These are phyloP conservation scores for Gracilaria vermiculophylla DNA, from an alignment of 23 red algal genomes.

Conservation along the genomic window DNA sequence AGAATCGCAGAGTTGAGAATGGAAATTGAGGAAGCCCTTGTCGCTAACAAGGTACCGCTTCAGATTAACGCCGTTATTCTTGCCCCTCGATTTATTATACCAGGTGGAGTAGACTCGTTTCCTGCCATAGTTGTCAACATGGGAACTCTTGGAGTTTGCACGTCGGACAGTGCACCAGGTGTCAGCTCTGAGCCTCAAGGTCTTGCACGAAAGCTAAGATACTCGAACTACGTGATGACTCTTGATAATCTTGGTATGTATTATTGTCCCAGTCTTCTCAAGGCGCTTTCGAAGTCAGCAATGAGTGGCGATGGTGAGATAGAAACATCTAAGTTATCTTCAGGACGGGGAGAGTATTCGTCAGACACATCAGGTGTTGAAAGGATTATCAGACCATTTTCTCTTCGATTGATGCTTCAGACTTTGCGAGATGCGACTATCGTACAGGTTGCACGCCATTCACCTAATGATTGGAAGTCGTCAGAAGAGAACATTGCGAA, in stretches of 20 bases:
- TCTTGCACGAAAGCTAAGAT: background rate
- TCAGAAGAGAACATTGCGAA: slow-evolving; percentile 54
- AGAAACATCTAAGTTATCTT: background rate
- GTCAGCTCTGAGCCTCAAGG: background rate
- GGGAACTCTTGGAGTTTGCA: slow-evolving; percentile 66
- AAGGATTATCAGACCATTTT: slow-evolving; percentile 69
- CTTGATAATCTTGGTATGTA: slow-evolving; percentile 66
- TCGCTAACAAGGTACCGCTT: slow-evolving; percentile 65
- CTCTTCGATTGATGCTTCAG: slow-evolving; percentile 60
- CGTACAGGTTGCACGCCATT: slow-evolving; percentile 63
- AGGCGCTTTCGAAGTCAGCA: slow-evolving; percentile 17
- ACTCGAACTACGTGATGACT: slow-evolving; percentile 63
- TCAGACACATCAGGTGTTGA: slow-evolving; percentile 39
- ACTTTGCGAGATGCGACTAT: slow-evolving; percentile 60
- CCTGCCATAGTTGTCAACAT: slow-evolving; percentile 68
- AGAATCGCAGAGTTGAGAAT: slow-evolving; percentile 68
- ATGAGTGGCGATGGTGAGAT: background rate
- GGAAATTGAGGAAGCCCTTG: slow-evolving; percentile 64
- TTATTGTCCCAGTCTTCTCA: slow-evolving; percentile 36
- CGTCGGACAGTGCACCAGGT: slow-evolving; percentile 24
- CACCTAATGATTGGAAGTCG: background rate
- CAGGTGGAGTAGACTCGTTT: background rate
- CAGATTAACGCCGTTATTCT: slow-evolving; percentile 69
- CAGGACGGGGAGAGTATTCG: background rate
- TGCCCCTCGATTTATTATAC: slow-evolving; percentile 73